Evolutionary conservation across 2,329 filamentous ascomycete species (phyloP).

Genomic region (Diaporthe citriasiana): DNA sequence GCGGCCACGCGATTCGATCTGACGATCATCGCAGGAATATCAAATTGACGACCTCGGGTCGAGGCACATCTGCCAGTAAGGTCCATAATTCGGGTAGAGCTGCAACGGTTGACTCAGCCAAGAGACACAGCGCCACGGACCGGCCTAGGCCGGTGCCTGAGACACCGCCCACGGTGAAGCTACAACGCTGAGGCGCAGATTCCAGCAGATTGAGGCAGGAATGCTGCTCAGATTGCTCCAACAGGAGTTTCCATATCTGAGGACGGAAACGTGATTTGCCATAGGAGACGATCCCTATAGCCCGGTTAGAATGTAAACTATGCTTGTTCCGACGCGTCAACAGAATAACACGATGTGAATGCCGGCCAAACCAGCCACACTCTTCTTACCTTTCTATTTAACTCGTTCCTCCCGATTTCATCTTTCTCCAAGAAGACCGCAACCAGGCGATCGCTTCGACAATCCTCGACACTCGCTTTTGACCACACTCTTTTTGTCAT

Average conservation of each 20-base stretch:
- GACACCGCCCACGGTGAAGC: conserved; percentile 16
- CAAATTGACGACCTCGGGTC: background rate
- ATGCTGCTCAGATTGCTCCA: conserved; percentile 26
- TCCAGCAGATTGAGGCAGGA: conserved; percentile 24
- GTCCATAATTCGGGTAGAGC: background rate
- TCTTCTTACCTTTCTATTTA: conserved; percentile 37
- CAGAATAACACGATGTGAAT: conserved; percentile 15
- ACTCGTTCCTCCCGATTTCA: conserved; percentile 22
- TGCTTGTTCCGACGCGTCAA: conserved; percentile 26
- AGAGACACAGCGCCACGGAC: conserved; percentile 21
- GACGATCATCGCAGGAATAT: background rate
- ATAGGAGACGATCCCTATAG: background rate
- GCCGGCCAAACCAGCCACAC: conserved; percentile 1
- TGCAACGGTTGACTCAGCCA: conserved; percentile 27
- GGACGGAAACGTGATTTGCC: conserved; percentile 23
- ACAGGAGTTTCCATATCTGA: background rate
- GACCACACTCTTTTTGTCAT: conserved; percentile 31
- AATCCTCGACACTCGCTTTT: conserved; percentile 23
- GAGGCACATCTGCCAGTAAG: background rate
- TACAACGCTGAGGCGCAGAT: background rate
- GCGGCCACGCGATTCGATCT: background rate
- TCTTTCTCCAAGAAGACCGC: conserved; percentile 11
- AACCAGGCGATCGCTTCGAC: conserved; percentile 27
- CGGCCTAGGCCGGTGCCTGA: conserved; percentile 23
- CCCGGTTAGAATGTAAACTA: conserved; percentile 29